Evolutionary conservation across 495 filamentous ascomycete species (phyloP), one percentile per base, ranked within the genome.

Genomic region (Penicillium alfredii): DNA sequence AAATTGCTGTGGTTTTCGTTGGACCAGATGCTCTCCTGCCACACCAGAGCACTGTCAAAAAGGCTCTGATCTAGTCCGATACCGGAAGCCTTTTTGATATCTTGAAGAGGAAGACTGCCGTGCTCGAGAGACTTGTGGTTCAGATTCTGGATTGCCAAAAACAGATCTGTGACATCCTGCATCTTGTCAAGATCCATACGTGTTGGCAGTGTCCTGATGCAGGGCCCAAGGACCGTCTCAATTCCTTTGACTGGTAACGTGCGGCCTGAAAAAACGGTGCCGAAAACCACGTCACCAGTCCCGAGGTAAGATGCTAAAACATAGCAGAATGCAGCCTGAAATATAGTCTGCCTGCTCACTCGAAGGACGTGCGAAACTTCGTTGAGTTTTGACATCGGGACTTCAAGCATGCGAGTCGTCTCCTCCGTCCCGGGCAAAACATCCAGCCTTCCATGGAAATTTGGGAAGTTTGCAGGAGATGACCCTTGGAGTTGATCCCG

Each of bases 1-100:
- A 46, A 17, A 8, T 44, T 32, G 12, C 42, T 25, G 2, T 43
- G 38, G 0, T 49, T 44, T 8, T 59, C 50, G 9, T 61, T 49
- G 10, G 53, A 65, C 24, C 69, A 49, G 7, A 80, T 56, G 2
- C 76, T 79, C 51, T 90, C 78, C 40, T 93, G 86, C 69, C 86
- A 93, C 4, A 86, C 77, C 31, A 90, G 68, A 2, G 89, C 64
- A 0, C 78, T 72, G 35, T 89, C 81, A 40, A 86, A 90, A 3
- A 86, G 55, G 5, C 49, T 51, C 18, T 65, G 55, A 0, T 60
- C 61, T 1, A 72, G 51, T 9, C 68, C 55, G 1, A 80, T 40
- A 0, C 66, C 70, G 17, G 67, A 74, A 1, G 56, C 51, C 32
- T 68, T 74, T 43, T 77, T 84, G 38, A 93, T 84, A 11, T 85